A percentile compares a stretch with the other conserved stretches of the same genome.
These are phyloP conservation scores for Hymenoscyphus scutula DNA, from an alignment of 2,329 filamentous ascomycete genomes.

Conservation along the genomic window DNA sequence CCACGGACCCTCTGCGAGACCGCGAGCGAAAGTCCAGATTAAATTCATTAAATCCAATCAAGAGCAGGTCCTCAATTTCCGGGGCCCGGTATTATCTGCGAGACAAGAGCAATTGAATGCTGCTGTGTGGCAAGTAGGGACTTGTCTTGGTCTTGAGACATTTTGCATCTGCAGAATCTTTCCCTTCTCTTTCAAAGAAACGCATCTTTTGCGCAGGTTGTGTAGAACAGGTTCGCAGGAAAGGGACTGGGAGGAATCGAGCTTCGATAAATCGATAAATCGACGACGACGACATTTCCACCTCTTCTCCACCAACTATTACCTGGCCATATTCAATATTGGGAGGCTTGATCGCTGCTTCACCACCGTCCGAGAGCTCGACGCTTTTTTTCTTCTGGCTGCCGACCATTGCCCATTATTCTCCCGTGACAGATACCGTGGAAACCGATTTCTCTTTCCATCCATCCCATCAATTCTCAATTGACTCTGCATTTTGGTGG, in stretches of 20 bases:
- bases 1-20: slow-evolving; percentile 6
- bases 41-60: slow-evolving; percentile 25
- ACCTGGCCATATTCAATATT: neutral
- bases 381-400: slow-evolving; percentile 19
- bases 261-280: neutral
- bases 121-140: neutral
- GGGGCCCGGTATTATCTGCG: neutral
- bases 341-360: slow-evolving; percentile 27
- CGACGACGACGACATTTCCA: neutral
- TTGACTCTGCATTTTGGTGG: neutral
- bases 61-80: slow-evolving; percentile 4
- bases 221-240: neutral
- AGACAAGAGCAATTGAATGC: too few species aligned
- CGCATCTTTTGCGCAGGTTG: neutral
- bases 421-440: too few species aligned
- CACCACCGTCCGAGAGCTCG: slow-evolving; percentile 28
- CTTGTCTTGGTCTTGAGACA: neutral
- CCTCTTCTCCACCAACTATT: neutral
- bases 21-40: slow-evolving; percentile 5
- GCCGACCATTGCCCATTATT: neutral
- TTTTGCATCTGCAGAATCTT: neutral
- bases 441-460: neutral
- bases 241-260: neutral
- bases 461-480: too few species aligned
- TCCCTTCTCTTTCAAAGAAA: neutral